Evolutionary conservation across 2,329 filamentous ascomycete genomes (phyloP).

Genomic region (Exutisphaerella laricina): DNA sequence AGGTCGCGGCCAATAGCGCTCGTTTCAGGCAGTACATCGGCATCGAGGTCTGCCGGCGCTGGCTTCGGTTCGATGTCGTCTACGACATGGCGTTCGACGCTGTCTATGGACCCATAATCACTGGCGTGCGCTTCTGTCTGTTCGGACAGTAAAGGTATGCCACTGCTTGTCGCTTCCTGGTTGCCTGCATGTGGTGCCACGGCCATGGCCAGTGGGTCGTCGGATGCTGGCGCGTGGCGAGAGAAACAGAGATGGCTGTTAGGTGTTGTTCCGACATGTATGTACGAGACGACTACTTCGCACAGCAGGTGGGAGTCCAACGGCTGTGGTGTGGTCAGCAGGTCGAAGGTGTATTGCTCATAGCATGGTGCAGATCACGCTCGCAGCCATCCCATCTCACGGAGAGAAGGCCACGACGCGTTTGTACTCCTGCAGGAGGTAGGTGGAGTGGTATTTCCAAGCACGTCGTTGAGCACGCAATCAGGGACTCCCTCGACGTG

Average conservation of each 20-base stretch:
- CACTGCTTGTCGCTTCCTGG: too few relatives aligned
- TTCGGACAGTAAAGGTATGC: too few relatives aligned
- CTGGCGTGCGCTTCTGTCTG: constrained; percentile 3
- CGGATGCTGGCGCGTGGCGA: too few relatives aligned
- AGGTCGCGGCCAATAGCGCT: constrained; percentile 55
- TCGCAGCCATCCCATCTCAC: too few relatives aligned
- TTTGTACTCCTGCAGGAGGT: too few relatives aligned
- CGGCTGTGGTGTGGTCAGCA: not conserved
- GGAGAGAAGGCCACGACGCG: too few relatives aligned
- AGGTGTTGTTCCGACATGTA: too few relatives aligned
- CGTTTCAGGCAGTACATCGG: constrained; percentile 56
- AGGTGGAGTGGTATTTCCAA: not conserved
- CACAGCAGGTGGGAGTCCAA: too few relatives aligned
- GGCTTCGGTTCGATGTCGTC: constrained; percentile 9
- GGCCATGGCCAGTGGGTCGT: too few relatives aligned
- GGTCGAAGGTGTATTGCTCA: not conserved
- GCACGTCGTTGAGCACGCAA: constrained; percentile 1
- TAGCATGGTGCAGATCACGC: not conserved
- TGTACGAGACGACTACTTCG: too few relatives aligned
- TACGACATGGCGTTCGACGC: constrained; percentile 9
- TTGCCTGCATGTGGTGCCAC: too few relatives aligned
- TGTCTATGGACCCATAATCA: constrained; percentile 11
- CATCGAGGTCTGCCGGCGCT: constrained; percentile 41
- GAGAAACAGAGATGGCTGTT: too few relatives aligned
- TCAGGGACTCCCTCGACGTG: not conserved